Percentiles rank a stretch among this genome's conserved stretches.
Evolutionary conservation across 2,329 filamentous ascomycete species (phyloP).

Genomic region (Pseudonectria foliicola): DNA sequence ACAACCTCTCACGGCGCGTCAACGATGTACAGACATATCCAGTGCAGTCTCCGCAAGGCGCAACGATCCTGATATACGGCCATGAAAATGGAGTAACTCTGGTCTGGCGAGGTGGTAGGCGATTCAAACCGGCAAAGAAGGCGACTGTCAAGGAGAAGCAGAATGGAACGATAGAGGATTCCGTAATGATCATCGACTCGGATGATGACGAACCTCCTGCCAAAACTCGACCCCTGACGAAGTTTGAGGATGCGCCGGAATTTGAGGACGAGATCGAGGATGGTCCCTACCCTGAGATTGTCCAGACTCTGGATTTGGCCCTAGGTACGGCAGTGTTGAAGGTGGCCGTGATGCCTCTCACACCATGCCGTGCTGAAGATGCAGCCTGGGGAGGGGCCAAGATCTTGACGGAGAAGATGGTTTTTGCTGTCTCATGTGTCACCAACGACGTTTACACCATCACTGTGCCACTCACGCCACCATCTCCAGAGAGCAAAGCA

Average conservation of each 20-base stretch:
- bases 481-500: conserved; percentile 52
- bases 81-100: conserved; percentile 57
- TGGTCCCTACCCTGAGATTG: conserved; percentile 45
- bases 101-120: conserved; percentile 55
- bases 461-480: conserved; percentile 53
- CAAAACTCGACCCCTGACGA: conserved; percentile 23
- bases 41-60: conserved; percentile 54
- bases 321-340: conserved; percentile 50
- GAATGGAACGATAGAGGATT: conserved; percentile 46
- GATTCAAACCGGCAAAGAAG: conserved; percentile 44
- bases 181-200: conserved; percentile 57
- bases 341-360: conserved; percentile 48
- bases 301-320: conserved; percentile 55
- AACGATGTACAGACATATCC: conserved; percentile 56
- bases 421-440: conserved; percentile 54
- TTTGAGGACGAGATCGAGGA: conserved; percentile 49
- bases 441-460: conserved; percentile 51
- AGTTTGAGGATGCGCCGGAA: conserved; percentile 47
- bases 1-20: conserved; percentile 50
- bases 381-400: conserved; percentile 38
- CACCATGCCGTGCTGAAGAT: conserved; percentile 42
- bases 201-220: conserved; percentile 46
- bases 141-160: conserved; percentile 34
- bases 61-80: conserved; percentile 55
- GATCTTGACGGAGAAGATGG: conserved; percentile 49